phyloP scores from a whole-genome alignment of 192 early-diverging fungal species.

The Coemansia sp. region DNA sequence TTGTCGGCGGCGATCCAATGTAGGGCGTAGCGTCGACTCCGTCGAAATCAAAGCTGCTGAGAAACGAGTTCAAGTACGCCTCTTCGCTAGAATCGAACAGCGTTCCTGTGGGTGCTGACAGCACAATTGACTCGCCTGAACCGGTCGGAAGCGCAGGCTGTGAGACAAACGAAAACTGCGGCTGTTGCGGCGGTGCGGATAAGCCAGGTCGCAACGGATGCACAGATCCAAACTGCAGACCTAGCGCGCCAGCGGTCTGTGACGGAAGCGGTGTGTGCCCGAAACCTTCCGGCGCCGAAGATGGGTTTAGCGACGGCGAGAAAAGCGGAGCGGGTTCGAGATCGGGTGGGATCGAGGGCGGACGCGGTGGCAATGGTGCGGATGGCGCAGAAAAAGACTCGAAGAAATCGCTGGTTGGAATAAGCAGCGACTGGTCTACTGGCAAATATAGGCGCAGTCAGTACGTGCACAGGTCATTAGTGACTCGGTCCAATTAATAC shows the following conservation, averaged over 20 bases:
- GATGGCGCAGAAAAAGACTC: slow-evolving; percentile 21
- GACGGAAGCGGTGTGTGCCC: neutral
- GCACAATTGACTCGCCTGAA: neutral
- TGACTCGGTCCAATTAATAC: neutral
- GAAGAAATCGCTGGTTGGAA: slow-evolving; percentile 38
- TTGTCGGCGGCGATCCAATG: slow-evolving; percentile 32
- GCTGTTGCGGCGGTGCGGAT: neutral
- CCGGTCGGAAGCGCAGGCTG: neutral
- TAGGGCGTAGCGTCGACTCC: slow-evolving; percentile 28
- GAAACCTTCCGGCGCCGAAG: slow-evolving; percentile 5
- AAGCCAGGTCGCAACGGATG: neutral
- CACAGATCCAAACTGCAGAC: neutral
- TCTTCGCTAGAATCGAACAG: slow-evolving; percentile 48
- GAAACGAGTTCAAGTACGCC: slow-evolving; percentile 46
- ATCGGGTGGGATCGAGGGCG: slow-evolving; percentile 45
- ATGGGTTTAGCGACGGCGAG: slow-evolving; percentile 3
- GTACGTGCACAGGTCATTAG: neutral
- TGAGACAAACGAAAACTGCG: neutral
- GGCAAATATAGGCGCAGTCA: neutral
- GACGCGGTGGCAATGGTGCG: slow-evolving; percentile 21
- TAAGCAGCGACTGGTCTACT: slow-evolving; percentile 38
- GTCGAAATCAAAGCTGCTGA: slow-evolving; percentile 47
- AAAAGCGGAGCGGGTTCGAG: slow-evolving; percentile 44
- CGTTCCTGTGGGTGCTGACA: slow-evolving; percentile 3
- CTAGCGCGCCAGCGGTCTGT: neutral